Percentiles rank a stretch among this genome's conserved stretches.
phyloP scores from a whole-genome alignment of 2,329 filamentous ascomycete species.

The Fusarium sp. region DNA sequence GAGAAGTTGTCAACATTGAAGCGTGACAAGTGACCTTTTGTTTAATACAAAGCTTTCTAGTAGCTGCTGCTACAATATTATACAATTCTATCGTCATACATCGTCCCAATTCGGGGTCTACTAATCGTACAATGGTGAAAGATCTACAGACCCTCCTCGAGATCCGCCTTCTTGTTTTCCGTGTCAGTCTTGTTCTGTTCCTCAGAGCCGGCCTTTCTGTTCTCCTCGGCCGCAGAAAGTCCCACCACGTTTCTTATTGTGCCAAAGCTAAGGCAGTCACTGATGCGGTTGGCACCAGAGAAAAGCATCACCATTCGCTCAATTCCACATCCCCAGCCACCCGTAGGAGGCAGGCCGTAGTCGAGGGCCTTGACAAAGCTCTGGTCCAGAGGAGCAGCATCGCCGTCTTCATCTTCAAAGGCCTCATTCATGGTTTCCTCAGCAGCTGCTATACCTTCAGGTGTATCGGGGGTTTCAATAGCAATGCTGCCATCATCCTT shows the following conservation, averaged over 20 bases:
- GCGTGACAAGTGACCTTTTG: constrained; percentile 3
- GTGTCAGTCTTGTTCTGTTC: constrained; percentile 35
- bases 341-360: constrained; percentile 92
- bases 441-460: constrained; percentile 10
- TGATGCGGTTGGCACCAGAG: constrained; percentile 80
- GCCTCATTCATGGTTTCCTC: constrained; percentile 21
- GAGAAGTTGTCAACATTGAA: neutral
- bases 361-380: constrained; percentile 87
- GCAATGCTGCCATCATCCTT: constrained; percentile 50
- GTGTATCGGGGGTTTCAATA: constrained; percentile 42
- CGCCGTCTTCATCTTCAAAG: constrained; percentile 57
- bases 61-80: constrained; percentile 41
- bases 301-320: constrained; percentile 95
- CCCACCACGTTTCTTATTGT: constrained; percentile 78
- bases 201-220: constrained; percentile 32
- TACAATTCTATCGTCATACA: constrained; percentile 45
- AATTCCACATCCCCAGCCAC: constrained; percentile 95
- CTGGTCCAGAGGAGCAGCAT: constrained; percentile 72
- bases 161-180: constrained; percentile 39
- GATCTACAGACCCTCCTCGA: constrained; percentile 13
- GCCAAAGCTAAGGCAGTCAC: constrained; percentile 89
- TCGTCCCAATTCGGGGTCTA: constrained; percentile 18
- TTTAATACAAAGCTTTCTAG: constrained; percentile 25
- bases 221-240: constrained; percentile 56
- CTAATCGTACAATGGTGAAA: constrained; percentile 12